Base-by-base conservation (phyloP, 2,329 filamentous ascomycete species). In the Xylaria sp. region DNA sequence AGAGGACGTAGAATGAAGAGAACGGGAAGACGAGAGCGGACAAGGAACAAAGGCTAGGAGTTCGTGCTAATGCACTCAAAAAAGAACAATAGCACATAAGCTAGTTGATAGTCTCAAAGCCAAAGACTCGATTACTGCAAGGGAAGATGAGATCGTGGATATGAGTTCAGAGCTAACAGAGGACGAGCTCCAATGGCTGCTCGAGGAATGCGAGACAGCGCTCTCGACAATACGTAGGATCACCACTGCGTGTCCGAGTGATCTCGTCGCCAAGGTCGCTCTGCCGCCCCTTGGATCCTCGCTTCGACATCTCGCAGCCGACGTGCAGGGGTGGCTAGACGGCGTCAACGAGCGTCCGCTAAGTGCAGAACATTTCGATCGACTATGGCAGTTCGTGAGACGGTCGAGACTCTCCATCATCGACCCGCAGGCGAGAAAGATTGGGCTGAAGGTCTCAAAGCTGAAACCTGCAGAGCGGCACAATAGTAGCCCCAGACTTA, bases 391-490 rank as follows among this genome's bases (percentile, higher is more conserved):
- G 17, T 57, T 66, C 45, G 42, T 59, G 7, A 51, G 17, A 12
- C 55, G 54, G 17, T 58, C 64, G 32, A 62, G 21, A 19, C 34
- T 47, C 45, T 45, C 58, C 42, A 62, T 61, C 24, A 62, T 62
- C 45, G 24, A 58, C 51, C 42, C 64, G 2, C 45, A 53, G 53
- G 32, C 45, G 3, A 4, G 21, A 3, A 53, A 58, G 14, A 19
- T 60, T 39, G 42, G 24, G 30, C 50, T 61, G 12, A 30, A n/a
- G 4, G 9, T 61, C 3, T 8, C 57, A 2, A 19, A 36, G 24
- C 48, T 19, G 32, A 17, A 48, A 32, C 42, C 19, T 17, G 7
- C 32, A 14, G 19, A 21, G 11, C 14, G 14, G 32, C 53, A 12
- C 24, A 24, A 17, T 3, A 17, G 21, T 7, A n/a, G 7, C 4